Evolutionary conservation across 371 early-diverging fungal species (phyloP), one percentile per base, ranked within the genome.

Genomic region (Rhizopus microsporus): DNA sequence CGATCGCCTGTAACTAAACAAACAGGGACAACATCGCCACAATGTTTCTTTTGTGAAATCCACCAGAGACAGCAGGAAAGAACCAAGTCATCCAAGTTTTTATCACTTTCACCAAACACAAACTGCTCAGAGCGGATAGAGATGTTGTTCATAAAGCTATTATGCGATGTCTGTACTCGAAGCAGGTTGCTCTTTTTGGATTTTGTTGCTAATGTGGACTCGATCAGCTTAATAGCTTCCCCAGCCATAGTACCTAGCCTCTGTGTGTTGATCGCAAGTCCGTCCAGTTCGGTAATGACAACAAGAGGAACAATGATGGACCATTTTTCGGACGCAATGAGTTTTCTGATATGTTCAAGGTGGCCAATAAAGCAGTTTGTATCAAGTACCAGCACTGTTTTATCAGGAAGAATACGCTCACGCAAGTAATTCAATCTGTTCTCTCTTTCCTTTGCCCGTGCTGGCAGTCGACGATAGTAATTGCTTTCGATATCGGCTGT

Each of bases 321-420:
- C 86, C 86, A 87, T 58, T 78, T 76, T 54, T 74, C 73, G 15
- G 71, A 67, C n/a, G 62, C 38, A 48, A 87, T 73, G 5, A 87
- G 39, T n/a, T 75, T 74, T 44, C 75, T 77, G 16, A 87, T 71
- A 39, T 65, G 59, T 6, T 79, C 80, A 56, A 85, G 63, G 56
- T 87, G 84, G 7, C 83, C 83, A 44, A 87, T 80, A 51, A 87
- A 72, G 40, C 86, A 87, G 62, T 87, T 87, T 12, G 87, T 87
- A 56, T 87, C 87, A n/a, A 87, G 64, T 5, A 87, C 80, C 39
- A 87, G 58, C 0, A 66, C 69, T 13, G 87, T 84, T 37, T 82
- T 74, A 7, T 82, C 81, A 6, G 78, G 75, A 15, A 81, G 65
- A 10, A 79, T 68, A 15, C 66, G 57, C 44, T 68, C 67, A 33